Conservation (phyloP, 805 yeast genomes). For the Grigorovia jiainica region DNA sequence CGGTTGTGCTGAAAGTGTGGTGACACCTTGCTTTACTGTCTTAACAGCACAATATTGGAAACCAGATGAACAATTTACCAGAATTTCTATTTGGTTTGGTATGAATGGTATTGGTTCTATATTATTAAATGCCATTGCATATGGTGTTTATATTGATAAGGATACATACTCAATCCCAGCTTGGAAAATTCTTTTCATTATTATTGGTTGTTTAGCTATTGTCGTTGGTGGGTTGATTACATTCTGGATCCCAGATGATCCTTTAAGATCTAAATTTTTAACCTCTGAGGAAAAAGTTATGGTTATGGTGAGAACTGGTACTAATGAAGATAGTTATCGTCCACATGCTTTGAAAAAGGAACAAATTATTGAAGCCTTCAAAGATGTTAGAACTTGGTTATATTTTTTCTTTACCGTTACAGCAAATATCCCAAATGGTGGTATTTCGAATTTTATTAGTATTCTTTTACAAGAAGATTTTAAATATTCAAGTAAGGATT, state of each 20-base stretch:
- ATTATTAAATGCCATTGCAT: slow-evolving; percentile 45
- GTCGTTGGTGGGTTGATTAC: slow-evolving; percentile 38
- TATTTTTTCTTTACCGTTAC: slow-evolving; percentile 34
- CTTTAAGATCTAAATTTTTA: slow-evolving; percentile 40
- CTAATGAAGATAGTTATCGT: slow-evolving; percentile 51
- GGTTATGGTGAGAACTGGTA: slow-evolving; percentile 44
- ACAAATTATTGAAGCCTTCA: slow-evolving; percentile 44
- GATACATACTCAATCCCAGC: slow-evolving; percentile 35
- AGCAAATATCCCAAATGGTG: slow-evolving; percentile 45
- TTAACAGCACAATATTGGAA: slow-evolving; percentile 52
- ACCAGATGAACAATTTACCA: slow-evolving; percentile 35
- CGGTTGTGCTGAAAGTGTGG: slow-evolving; percentile 44
- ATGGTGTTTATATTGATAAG: slow-evolving; percentile 37
- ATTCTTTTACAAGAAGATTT: slow-evolving; percentile 36
- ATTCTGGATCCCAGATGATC: slow-evolving; percentile 48
- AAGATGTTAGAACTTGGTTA: slow-evolving; percentile 43
- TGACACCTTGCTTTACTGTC: slow-evolving; percentile 49
- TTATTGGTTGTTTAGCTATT: slow-evolving; percentile 52
- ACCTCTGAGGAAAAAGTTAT: slow-evolving; percentile 33
- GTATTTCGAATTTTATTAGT: slow-evolving; percentile 40
- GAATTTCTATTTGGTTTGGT: slow-evolving; percentile 38
- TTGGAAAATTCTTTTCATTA: slow-evolving; percentile 54
- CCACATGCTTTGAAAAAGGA: slow-evolving; percentile 42
- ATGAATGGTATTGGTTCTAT: slow-evolving; percentile 38
- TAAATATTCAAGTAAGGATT: slow-evolving; percentile 32